Percentiles rank a stretch among this genome's conserved stretches.
phyloP scores from a whole-genome alignment of 306 rosid genomes.

The Dryas alaskensis region DNA sequence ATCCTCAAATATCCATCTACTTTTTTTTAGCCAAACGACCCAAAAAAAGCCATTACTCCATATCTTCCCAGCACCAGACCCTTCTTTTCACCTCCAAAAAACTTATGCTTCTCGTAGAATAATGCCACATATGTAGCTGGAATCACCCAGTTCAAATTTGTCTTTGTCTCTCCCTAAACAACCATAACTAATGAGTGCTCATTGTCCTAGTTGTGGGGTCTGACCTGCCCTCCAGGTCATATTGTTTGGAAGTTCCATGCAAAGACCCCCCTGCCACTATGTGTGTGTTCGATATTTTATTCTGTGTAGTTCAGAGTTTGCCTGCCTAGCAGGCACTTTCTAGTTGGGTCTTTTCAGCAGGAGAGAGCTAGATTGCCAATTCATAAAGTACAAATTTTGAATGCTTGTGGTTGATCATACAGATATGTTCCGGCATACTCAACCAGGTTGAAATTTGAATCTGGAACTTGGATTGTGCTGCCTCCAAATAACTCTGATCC shows the following conservation, averaged over 20 bases:
- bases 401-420: conserved; percentile 26
- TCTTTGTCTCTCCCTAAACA: no score
- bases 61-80: no score
- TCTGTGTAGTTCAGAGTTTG: neutral
- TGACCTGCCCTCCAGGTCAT: neutral
- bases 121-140: no score
- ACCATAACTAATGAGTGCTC: neutral
- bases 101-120: no score
- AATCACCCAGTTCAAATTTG: no score
- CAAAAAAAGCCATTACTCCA: no score
- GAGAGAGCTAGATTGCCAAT: neutral
- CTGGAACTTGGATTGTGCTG: conserved; percentile 71
- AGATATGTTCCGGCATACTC: conserved; percentile 97
- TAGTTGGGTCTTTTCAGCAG: neutral
- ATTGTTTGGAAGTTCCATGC: neutral
- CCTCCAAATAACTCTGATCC: conserved; percentile 69
- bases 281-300: no score
- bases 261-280: neutral
- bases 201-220: neutral
- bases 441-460: conserved; percentile 62
- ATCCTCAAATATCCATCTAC: no score
- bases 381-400: neutral
- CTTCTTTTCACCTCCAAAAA: no score
- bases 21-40: no score
- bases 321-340: neutral